A percentile compares a stretch with the other conserved stretches of the same genome.
These are phyloP conservation scores for Tieghemostelium lacteum DNA, from an alignment of 78 protist genomes.

Conservation along the genomic window DNA sequence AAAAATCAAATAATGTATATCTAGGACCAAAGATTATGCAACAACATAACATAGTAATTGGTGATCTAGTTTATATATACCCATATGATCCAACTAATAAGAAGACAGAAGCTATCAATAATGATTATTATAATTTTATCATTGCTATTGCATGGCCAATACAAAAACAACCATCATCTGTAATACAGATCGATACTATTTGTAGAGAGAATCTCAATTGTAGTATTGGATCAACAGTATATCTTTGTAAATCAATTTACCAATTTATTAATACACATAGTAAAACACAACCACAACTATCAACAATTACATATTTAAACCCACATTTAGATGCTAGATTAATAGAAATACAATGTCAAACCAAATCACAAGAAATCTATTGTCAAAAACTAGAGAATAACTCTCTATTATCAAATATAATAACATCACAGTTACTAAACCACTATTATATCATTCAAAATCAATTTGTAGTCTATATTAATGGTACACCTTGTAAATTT, in stretches of 20 bases:
- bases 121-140: neutral
- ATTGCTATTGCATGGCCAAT: constrained; percentile 44
- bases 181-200: constrained; percentile 25
- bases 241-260: constrained; percentile 28
- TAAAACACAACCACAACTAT: neutral
- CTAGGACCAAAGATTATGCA: constrained; percentile 46
- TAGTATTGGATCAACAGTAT: constrained; percentile 19
- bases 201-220: constrained; percentile 49
- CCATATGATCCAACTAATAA: neutral
- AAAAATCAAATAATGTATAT: neutral
- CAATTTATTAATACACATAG: neutral
- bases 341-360: constrained; percentile 23
- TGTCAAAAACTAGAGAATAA: neutral
- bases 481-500: constrained; percentile 38
- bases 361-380: neutral
- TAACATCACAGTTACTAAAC: constrained; percentile 31
- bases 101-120: neutral
- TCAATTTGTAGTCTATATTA: neutral
- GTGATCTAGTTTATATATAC: constrained; percentile 42
- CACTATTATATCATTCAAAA: constrained; percentile 10
- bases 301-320: neutral
- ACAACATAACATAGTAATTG: constrained; percentile 25
- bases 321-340: constrained; percentile 8
- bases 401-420: constrained; percentile 26
- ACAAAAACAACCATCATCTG: constrained; percentile 12